A percentile compares a stretch with the other conserved stretches of the same genome.
Evolutionary conservation across 2,329 filamentous ascomycete genomes (phyloP).

Genomic region (Curvularia sp.): DNA sequence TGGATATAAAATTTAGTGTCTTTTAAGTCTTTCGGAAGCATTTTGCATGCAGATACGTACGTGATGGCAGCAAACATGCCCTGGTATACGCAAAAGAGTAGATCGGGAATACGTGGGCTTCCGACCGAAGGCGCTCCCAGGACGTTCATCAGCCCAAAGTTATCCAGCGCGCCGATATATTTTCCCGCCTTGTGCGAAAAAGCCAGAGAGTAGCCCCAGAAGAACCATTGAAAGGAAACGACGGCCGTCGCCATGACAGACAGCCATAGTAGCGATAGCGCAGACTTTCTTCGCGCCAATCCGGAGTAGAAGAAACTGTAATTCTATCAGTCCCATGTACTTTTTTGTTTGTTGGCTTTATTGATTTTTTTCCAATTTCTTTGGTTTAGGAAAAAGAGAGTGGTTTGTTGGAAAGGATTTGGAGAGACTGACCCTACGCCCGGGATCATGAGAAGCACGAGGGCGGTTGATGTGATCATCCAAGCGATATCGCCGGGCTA

Average conservation of each 20-base stretch:
- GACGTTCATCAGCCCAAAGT: conserved; percentile 80
- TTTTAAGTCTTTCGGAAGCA: neutral
- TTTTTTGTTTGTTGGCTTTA: neutral
- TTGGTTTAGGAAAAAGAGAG: neutral
- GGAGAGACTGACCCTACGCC: conserved; percentile 70
- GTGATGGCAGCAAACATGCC: conserved; percentile 90
- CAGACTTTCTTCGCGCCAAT: conserved; percentile 86
- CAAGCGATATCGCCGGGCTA: conserved; percentile 84
- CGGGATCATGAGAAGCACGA: conserved; percentile 91
- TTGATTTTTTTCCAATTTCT: neutral
- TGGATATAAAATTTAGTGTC: conserved; percentile 37
- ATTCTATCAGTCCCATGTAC: conserved; percentile 8
- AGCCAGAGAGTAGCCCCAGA: conserved; percentile 87
- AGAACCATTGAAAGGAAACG: conserved; percentile 91
- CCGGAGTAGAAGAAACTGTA: conserved; percentile 89
- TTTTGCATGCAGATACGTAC: conserved; percentile 60
- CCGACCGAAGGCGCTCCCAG: conserved; percentile 78
- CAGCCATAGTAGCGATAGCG: conserved; percentile 83
- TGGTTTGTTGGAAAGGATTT: conserved; percentile 13
- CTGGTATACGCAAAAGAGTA: conserved; percentile 85
- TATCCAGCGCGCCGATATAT: conserved; percentile 79
- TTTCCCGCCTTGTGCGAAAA: conserved; percentile 79
- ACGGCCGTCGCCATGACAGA: conserved; percentile 82
- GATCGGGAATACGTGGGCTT: conserved; percentile 75
- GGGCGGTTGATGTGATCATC: conserved; percentile 76